phyloP scores from a whole-genome alignment of 208 protist species.

The Leishmania lainsoni region DNA sequence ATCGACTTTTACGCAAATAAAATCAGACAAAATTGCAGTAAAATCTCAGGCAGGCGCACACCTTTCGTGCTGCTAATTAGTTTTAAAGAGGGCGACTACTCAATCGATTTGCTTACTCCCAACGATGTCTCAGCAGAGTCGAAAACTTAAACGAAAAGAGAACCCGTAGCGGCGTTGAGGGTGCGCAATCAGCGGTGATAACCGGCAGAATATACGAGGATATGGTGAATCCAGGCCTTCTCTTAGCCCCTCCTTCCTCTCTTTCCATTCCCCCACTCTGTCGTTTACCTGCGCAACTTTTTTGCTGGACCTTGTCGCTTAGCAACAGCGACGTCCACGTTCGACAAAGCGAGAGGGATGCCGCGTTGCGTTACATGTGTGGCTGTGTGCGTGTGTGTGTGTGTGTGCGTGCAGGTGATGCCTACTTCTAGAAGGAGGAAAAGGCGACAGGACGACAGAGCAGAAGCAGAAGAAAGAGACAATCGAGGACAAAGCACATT shows the following conservation, averaged over 20 bases:
- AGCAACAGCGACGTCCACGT: neutral
- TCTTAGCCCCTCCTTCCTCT: neutral
- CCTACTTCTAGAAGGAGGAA: neutral
- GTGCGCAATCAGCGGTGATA: neutral
- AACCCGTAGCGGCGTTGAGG: neutral
- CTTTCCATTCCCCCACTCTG: neutral
- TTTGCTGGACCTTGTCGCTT: neutral
- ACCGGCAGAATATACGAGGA: neutral
- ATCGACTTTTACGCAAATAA: neutral
- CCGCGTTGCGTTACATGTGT: neutral
- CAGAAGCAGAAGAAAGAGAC: too few relatives aligned
- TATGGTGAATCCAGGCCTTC: neutral
- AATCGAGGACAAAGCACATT: neutral
- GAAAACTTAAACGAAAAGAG: neutral
- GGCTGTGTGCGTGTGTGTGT: neutral
- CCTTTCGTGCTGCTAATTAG: neutral
- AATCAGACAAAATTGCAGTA: neutral
- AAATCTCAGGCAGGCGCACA: neutral
- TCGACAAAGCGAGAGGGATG: neutral
- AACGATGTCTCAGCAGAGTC: neutral
- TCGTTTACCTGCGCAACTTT: neutral
- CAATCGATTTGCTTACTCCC: neutral
- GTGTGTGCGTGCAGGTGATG: neutral
- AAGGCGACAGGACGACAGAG: too few relatives aligned
- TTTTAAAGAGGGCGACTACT: neutral